Evolutionary conservation across 1,284 basidiomycete genomes (phyloP).

Genomic region (Boletus semigastroideus): DNA sequence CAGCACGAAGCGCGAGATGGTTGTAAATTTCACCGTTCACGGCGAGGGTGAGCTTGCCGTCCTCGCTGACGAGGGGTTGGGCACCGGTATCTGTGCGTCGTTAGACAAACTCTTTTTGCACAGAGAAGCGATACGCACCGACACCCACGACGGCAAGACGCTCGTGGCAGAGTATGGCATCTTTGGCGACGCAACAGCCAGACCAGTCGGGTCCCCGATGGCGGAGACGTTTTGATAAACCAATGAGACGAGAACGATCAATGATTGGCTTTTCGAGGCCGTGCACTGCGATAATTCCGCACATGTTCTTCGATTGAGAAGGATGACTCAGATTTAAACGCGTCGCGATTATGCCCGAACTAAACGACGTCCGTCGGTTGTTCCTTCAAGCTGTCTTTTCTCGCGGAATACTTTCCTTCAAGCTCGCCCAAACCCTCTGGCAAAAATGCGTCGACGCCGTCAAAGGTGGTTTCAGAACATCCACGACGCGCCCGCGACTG

Average conservation of each 20-base stretch:
- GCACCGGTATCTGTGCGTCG: conserved; percentile 85
- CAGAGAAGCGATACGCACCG: conserved; percentile 53
- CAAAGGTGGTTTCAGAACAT: conserved; percentile 41
- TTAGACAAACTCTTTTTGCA: conserved; percentile 9
- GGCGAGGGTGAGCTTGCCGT: conserved; percentile 83
- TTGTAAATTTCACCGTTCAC: conserved; percentile 99
- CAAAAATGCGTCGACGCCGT: conserved; percentile 63
- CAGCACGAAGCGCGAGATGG: conserved; percentile 81
- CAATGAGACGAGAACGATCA: conserved; percentile 75
- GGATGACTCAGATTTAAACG: no score
- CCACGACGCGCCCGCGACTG: not conserved
- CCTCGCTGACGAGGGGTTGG: conserved; percentile 89
- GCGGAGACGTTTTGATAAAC: conserved; percentile 84
- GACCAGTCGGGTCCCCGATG: conserved; percentile 98
- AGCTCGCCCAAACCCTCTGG: conserved; percentile 65
- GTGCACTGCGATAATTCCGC: conserved; percentile 87
- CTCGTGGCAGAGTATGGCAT: conserved; percentile 84
- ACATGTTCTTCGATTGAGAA: no score
- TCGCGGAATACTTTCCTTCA: conserved; percentile 60
- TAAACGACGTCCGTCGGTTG: conserved; percentile 65
- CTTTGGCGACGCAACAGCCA: conserved; percentile 84
- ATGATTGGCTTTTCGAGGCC: conserved; percentile 68
- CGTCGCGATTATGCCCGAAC: conserved; percentile 22
- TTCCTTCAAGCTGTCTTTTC: conserved; percentile 78
- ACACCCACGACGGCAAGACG: conserved; percentile 97